These are phyloP conservation scores for Astragalus membranaceus DNA, from an alignment of 306 rosid genomes.

Conservation along the genomic window DNA sequence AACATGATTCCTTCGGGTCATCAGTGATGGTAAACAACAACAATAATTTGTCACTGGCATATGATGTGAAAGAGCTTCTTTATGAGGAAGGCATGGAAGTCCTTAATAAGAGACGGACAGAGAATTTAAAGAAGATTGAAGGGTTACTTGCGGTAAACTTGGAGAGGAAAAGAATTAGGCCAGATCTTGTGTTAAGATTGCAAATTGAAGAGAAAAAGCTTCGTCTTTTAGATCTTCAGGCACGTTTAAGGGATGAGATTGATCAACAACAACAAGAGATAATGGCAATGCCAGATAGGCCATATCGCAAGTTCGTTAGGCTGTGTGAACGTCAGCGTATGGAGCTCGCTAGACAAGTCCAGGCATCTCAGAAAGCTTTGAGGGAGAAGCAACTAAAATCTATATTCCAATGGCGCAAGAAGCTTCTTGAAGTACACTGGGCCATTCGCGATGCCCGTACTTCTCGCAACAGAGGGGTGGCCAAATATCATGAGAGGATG, in stretches of 20 bases:
- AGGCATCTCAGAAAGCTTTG: constrained; percentile 76
- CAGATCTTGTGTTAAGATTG: constrained; percentile 84
- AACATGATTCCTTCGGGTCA: constrained; percentile 84
- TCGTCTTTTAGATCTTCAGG: constrained; percentile 77
- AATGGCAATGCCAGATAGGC: constrained; percentile 98
- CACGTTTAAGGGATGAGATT: constrained; percentile 89
- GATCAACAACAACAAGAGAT: constrained; percentile 98
- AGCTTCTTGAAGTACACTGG: constrained; percentile 97
- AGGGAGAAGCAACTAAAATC: constrained; percentile 94
- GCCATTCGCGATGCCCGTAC: constrained; percentile 94
- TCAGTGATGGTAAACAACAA: constrained; percentile 57
- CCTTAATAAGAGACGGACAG: constrained; percentile 65
- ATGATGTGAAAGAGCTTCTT: constrained; percentile 86
- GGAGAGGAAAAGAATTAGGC: constrained; percentile 91
- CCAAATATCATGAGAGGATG: constrained; percentile 94
- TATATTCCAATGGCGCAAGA: constrained; percentile 93
- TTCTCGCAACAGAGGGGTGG: constrained; percentile 96
- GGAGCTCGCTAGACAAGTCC: constrained; percentile 90
- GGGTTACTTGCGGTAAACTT: constrained; percentile 83
- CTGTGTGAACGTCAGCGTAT: constrained; percentile 94
- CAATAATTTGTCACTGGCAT: constrained; percentile 73
- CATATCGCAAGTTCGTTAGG: constrained; percentile 86
- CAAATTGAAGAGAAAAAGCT: constrained; percentile 97
- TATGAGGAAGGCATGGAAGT: constrained; percentile 85
- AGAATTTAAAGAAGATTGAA: constrained; percentile 77